These are phyloP conservation scores for Coffea humblotiana DNA, from an alignment of 305 asterid species.

Conservation along the genomic window DNA sequence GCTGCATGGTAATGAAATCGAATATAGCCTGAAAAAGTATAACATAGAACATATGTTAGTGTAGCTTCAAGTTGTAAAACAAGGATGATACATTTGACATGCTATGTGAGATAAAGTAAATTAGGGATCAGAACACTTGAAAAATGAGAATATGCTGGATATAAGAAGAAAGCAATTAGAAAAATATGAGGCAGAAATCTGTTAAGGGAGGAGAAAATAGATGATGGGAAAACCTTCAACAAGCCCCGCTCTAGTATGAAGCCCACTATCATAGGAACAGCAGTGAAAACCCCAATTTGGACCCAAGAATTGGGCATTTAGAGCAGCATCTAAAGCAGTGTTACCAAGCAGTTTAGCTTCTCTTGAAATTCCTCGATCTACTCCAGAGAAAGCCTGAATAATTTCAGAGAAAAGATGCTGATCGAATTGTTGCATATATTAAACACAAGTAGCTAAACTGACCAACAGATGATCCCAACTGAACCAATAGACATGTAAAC, in stretches of 20 bases:
- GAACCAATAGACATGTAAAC: too few relatives aligned
- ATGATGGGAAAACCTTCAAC: slow-evolving; percentile 44
- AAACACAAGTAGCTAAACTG: too few relatives aligned
- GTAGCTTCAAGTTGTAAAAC: neutral
- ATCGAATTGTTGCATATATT: too few relatives aligned
- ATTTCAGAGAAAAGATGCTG: too few relatives aligned
- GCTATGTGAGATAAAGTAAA: neutral
- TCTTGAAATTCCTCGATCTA: slow-evolving; percentile 68
- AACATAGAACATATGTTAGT: neutral
- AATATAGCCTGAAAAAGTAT: slow-evolving; percentile 76
- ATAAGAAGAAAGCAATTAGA: neutral
- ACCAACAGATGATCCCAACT: too few relatives aligned
- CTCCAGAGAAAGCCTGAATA: slow-evolving; percentile 90
- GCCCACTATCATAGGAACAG: slow-evolving; percentile 94
- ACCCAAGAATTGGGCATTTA: slow-evolving; percentile 92
- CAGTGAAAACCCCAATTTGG: slow-evolving; percentile 93
- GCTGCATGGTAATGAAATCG: slow-evolving; percentile 97
- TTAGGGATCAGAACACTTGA: neutral
- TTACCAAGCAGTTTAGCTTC: slow-evolving; percentile 56
- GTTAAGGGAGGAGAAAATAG: too few relatives aligned
- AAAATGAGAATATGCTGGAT: slow-evolving; percentile 6
- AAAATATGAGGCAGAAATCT: neutral
- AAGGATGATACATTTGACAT: neutral
- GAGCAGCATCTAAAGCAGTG: slow-evolving; percentile 73
- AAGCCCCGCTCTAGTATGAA: slow-evolving; percentile 95